Percentiles rank a stretch among this genome's conserved stretches.
These are phyloP conservation scores for Chytriomyces sp. DNA, from an alignment of 192 early-diverging fungal genomes.

Conservation along the genomic window DNA sequence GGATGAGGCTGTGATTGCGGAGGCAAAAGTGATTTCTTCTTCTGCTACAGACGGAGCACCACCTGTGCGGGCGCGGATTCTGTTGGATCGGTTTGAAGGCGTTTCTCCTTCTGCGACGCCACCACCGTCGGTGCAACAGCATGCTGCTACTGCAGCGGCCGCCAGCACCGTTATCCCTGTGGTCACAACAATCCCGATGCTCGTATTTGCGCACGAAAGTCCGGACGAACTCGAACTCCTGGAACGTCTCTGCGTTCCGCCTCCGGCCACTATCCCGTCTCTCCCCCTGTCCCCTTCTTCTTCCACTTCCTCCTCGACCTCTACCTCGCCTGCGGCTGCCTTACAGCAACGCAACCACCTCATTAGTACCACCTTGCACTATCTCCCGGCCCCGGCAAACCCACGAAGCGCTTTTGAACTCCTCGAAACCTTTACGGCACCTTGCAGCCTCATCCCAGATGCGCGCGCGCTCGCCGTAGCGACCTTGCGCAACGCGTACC, in stretches of 20 bases:
- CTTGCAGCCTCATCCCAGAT: slow-evolving; percentile 25
- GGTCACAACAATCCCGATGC: not conserved
- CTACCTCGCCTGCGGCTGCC: not conserved
- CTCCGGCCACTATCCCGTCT: not conserved
- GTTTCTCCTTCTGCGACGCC: not conserved
- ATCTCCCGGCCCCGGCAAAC: slow-evolving; percentile 7
- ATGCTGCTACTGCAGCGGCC: not conserved
- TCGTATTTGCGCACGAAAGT: not conserved
- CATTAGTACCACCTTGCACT: slow-evolving; percentile 17
- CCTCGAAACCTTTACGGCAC: slow-evolving; percentile 22
- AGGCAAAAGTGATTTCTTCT: not conserved
- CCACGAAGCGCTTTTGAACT: slow-evolving; percentile 27
- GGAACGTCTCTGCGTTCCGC: not conserved
- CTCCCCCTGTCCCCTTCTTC: not conserved
- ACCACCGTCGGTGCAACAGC: not conserved
- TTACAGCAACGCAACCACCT: not conserved
- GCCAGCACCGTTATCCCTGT: not conserved
- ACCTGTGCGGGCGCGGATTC: not conserved
- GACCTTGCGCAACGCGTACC: slow-evolving; percentile 29
- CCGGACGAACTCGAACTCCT: not conserved
- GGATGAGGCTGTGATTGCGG: not conserved
- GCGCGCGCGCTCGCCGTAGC: slow-evolving; percentile 14
- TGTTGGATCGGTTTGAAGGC: not conserved
- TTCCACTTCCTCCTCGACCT: not conserved
- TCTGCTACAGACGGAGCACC: not conserved